Evolutionary conservation across 805 yeast genomes (phyloP).

Genomic region (Tetrapisispora namnaoensis): DNA sequence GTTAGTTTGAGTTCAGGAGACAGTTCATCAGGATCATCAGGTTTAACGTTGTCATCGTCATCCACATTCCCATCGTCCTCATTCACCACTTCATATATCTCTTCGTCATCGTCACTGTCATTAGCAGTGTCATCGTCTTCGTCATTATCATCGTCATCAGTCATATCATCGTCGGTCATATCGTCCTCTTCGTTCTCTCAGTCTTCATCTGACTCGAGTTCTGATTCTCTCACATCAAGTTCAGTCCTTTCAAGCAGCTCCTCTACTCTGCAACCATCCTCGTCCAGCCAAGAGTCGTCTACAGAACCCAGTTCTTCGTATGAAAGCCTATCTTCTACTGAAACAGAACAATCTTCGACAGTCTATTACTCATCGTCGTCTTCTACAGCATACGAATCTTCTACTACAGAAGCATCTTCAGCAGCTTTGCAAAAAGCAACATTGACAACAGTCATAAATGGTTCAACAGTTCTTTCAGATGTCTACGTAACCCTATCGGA

Average conservation of each 20-base stretch:
- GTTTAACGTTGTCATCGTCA: neutral
- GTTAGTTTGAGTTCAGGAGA: neutral
- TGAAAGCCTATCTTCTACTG: conserved; percentile 5
- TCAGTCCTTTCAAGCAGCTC: neutral
- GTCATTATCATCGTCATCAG: neutral
- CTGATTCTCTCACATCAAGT: neutral
- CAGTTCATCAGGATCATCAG: neutral
- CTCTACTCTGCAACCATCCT: neutral
- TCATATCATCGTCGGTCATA: conserved; percentile 1
- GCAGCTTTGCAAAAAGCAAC: conserved; percentile 8
- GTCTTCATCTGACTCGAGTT: conserved; percentile 1
- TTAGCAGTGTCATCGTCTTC: neutral
- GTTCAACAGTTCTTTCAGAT: conserved; percentile 28
- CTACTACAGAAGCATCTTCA: conserved; percentile 8
- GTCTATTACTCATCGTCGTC: conserved; percentile 12
- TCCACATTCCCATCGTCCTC: neutral
- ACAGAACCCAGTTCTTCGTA: conserved; percentile 3
- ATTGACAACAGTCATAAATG: conserved; percentile 25
- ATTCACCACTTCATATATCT: neutral
- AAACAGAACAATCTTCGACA: conserved; percentile 6
- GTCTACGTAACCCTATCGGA: conserved; percentile 26
- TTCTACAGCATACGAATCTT: conserved; percentile 8
- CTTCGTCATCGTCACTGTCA: neutral
- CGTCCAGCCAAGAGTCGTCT: neutral
- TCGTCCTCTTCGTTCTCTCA: conserved; percentile 1